Conservation (phyloP, 768 basidiomycete species). For the Russula sp. region DNA sequence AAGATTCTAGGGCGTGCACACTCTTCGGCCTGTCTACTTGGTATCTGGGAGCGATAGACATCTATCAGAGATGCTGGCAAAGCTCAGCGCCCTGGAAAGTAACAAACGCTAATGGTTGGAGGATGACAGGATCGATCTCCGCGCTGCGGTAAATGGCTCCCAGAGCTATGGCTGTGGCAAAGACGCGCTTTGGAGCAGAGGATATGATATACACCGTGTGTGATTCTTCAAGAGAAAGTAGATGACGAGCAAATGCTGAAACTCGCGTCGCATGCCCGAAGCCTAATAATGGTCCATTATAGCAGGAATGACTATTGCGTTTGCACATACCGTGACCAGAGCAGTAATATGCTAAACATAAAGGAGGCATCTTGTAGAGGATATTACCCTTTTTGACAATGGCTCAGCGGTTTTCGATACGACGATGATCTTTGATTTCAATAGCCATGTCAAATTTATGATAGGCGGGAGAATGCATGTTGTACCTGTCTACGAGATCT, state of each 20-base stretch:
- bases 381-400: too few species aligned
- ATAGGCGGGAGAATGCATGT: too few species aligned
- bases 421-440: too few species aligned
- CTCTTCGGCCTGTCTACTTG: conserved; percentile 68
- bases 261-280: conserved; percentile 83
- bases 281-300: conserved; percentile 32
- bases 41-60: conserved; percentile 38
- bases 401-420: too few species aligned
- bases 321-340: conserved; percentile 55
- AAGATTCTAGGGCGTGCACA: conserved; percentile 50
- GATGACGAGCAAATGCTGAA: conserved; percentile 58
- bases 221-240: conserved; percentile 40
- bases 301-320: neutral
- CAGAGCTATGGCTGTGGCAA: conserved; percentile 50
- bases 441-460: too few species aligned
- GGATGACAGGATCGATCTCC: conserved; percentile 72
- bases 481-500: too few species aligned
- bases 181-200: conserved; percentile 66
- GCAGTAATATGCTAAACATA: conserved; percentile 60
- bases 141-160: conserved; percentile 66
- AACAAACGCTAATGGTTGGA: conserved; percentile 70
- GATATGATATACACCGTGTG: conserved; percentile 60
- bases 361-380: conserved; percentile 1
- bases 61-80: conserved; percentile 7
- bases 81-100: neutral